Conservation (phyloP, 169 alveolate species). For the Plasmodium relictum region DNA sequence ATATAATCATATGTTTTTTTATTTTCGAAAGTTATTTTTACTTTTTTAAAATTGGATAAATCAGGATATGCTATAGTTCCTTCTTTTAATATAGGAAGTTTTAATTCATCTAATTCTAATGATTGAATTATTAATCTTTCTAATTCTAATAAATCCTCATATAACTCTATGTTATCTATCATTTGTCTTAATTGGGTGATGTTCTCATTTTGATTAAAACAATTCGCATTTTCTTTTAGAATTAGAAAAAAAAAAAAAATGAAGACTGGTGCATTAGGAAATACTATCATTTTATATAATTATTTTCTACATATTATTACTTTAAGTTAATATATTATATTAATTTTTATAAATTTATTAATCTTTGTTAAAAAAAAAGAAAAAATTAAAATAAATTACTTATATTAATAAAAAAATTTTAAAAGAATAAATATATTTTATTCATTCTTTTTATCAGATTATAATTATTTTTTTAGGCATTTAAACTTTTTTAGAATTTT, state of each 20-base stretch:
- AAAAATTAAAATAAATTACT: no score
- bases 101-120: conserved; percentile 28
- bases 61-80: conserved; percentile 6
- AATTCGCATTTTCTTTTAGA: background rate
- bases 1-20: background rate
- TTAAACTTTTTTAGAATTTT: no score
- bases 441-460: no score
- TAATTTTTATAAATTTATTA: no score
- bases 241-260: background rate
- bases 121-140: conserved; percentile 26
- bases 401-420: no score
- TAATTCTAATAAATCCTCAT: conserved; percentile 28
- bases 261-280: background rate
- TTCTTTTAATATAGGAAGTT: conserved; percentile 18
- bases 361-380: no score
- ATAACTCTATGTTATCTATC: conserved; percentile 18
- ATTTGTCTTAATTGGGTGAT: conserved; percentile 17
- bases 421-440: no score
- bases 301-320: background rate
- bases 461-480: no score
- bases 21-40: background rate
- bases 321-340: no score
- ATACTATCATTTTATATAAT: conserved; percentile 6
- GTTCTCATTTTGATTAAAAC: conserved; percentile 10
- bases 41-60: conserved; percentile 29